A percentile compares a stretch with the other conserved stretches of the same genome.
Evolutionary conservation across 208 protist species (phyloP).

Genomic region (Herpetomonas samuelpessoai): DNA sequence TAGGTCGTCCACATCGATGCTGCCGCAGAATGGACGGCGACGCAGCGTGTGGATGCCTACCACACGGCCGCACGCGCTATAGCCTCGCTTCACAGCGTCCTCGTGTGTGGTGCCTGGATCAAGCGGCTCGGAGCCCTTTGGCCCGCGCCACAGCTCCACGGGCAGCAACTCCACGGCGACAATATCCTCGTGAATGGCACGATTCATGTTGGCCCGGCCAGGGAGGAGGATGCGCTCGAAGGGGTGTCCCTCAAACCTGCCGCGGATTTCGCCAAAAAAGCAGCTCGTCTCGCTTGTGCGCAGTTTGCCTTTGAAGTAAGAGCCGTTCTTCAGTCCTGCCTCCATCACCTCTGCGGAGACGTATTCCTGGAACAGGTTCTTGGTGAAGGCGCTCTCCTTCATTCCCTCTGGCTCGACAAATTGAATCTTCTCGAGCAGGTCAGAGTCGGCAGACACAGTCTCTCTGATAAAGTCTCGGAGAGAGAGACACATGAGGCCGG

Average conservation of each 20-base stretch:
- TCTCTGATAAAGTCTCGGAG: conserved; percentile 62
- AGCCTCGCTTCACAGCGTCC: conserved; percentile 58
- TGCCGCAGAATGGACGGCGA: conserved; percentile 84
- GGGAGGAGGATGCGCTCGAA: conserved; percentile 79
- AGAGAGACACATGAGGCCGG: conserved; percentile 59
- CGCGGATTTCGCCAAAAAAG: conserved; percentile 87
- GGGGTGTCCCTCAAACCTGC: conserved; percentile 71
- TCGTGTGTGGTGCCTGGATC: conserved; percentile 39
- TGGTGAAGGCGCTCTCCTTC: conserved; percentile 51
- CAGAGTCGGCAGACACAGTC: conserved; percentile 41
- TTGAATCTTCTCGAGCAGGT: conserved; percentile 84
- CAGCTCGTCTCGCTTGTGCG: conserved; percentile 77
- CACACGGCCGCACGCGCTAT: conserved; percentile 58
- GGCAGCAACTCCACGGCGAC: conserved; percentile 75
- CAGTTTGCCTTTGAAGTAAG: conserved; percentile 72
- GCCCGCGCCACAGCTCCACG: conserved; percentile 40
- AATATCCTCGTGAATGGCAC: conserved; percentile 82
- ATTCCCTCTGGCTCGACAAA: conserved; percentile 63
- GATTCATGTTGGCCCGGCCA: conserved; percentile 81
- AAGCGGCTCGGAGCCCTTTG: conserved; percentile 7
- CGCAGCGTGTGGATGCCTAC: conserved; percentile 69
- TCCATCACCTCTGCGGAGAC: conserved; percentile 40
- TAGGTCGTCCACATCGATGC: conserved; percentile 73
- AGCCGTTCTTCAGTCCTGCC: conserved; percentile 55
- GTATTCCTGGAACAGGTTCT: conserved; percentile 56